A percentile compares a stretch with the other conserved stretches of the same genome.
Evolutionary conservation across 257 asterid genomes (phyloP).

Genomic region (Solanum paucissectum): DNA sequence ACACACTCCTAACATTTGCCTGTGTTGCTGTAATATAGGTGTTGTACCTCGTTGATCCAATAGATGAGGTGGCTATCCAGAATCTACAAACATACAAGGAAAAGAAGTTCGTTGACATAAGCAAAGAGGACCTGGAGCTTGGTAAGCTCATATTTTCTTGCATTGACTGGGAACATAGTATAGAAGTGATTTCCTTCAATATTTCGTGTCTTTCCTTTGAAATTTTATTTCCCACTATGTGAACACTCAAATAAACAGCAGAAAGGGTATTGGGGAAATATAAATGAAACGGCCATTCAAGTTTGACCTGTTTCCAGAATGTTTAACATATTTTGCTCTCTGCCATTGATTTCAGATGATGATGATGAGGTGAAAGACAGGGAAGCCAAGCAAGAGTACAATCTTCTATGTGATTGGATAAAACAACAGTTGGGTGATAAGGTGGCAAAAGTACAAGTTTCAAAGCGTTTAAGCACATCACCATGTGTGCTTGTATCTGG

Average conservation of each 20-base stretch:
- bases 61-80: constrained; percentile 93
- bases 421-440: constrained; percentile 90
- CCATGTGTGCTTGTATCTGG: constrained; percentile 99
- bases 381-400: constrained; percentile 75
- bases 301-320: neutral
- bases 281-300: neutral
- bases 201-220: neutral
- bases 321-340: neutral
- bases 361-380: constrained; percentile 86
- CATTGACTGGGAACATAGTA: neutral
- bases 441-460: constrained; percentile 95
- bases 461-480: constrained; percentile 90
- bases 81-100: constrained; percentile 93
- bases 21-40: constrained; percentile 36
- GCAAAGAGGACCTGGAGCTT: constrained; percentile 97
- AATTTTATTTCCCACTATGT: neutral
- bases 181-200: neutral
- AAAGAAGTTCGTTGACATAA: constrained; percentile 90
- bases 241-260: neutral
- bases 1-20: neutral
- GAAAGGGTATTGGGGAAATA: neutral
- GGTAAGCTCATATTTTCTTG: constrained; percentile 34
- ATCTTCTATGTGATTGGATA: constrained; percentile 90
- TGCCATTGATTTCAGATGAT: constrained; percentile 32
- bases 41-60: constrained; percentile 81